These are phyloP conservation scores for Trametes cingulata DNA, from an alignment of 768 basidiomycete genomes.

Conservation along the genomic window DNA sequence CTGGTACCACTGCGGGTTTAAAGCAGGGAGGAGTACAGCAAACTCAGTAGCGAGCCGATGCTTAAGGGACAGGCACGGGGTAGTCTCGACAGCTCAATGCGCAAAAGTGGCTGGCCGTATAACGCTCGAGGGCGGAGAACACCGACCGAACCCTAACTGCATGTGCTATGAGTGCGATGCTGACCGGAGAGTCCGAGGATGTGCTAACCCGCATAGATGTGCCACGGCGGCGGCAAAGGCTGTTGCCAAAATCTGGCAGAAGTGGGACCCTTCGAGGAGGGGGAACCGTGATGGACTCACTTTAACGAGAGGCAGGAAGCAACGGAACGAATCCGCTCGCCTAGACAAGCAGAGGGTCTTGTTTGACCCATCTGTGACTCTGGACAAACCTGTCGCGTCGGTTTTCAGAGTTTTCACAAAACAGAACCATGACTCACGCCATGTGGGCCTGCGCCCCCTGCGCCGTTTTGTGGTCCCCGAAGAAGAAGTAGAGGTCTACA, in stretches of 20 bases:
- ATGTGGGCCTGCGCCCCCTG: background rate
- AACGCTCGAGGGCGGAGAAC: background rate
- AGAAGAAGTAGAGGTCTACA: background rate
- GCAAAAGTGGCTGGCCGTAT: background rate
- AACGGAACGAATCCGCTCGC: background rate
- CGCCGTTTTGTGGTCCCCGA: background rate
- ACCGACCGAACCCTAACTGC: background rate
- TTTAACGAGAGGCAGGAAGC: background rate
- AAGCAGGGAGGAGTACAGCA: background rate
- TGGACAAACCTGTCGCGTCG: background rate
- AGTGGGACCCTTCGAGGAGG: too few species aligned
- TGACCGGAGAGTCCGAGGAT: background rate
- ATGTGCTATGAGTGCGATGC: background rate
- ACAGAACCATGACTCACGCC: too few species aligned
- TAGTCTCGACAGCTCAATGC: too few species aligned
- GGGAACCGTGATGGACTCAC: background rate
- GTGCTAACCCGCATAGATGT: background rate
- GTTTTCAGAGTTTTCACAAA: background rate
- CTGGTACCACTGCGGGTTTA: background rate
- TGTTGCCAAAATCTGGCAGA: background rate
- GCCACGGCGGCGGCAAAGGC: background rate
- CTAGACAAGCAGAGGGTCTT: background rate
- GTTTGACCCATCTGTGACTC: background rate
- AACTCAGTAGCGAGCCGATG: background rate
- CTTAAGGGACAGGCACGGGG: background rate